Evolutionary conservation across 768 basidiomycete species (phyloP), one percentile per base, ranked within the genome.

Genomic region (Pholiota molesta): DNA sequence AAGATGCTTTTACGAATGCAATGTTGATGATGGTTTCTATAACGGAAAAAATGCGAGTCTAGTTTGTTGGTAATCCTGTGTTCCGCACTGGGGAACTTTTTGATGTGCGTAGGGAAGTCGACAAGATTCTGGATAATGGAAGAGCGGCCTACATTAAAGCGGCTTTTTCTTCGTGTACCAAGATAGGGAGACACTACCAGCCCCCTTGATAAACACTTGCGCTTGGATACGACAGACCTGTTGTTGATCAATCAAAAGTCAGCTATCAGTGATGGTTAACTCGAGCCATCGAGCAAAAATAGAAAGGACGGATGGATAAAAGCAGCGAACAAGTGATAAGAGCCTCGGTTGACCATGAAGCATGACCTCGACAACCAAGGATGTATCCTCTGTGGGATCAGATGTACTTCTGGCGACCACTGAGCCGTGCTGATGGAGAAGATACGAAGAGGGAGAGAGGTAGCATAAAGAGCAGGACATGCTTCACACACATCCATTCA

Each of bases 201-300:
- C 78, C 31, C 78, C 78, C 44, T 73, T 75, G 62, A 80, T 78
- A 59, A 65, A 55, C 29, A 80, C 76, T 44, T 76, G 72, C 2
- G 75, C 77, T 60, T 78, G 76, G 52, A 78, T 57, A 53, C 76
- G 71, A 62, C 77, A 78, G n/a, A 77, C 76, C 77, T 78, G 53
- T 31, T 19, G 28, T 40, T 49, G 54, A 58, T 52, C 45, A 59
- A 61, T 23, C 29, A 39, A 16, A 60, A 42, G 31, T 45, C 17
- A 58, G 13, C 52, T 16, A 51, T 51, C 29, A 51, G 60, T 39
- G 45, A 49, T 51, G 21, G 10, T 28, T 14, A 3, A 11, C 16
- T 31, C 56, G 56, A 58, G 26, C 21, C 42, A 60, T 37, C 26
- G 13, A n/a, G 31, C 57, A 52, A 51, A 35, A 52, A 59, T 52